Evolutionary conservation across 2,329 filamentous ascomycete genomes (phyloP), one percentile per base, ranked within the genome.

Genomic region (Leptographium procerum): DNA sequence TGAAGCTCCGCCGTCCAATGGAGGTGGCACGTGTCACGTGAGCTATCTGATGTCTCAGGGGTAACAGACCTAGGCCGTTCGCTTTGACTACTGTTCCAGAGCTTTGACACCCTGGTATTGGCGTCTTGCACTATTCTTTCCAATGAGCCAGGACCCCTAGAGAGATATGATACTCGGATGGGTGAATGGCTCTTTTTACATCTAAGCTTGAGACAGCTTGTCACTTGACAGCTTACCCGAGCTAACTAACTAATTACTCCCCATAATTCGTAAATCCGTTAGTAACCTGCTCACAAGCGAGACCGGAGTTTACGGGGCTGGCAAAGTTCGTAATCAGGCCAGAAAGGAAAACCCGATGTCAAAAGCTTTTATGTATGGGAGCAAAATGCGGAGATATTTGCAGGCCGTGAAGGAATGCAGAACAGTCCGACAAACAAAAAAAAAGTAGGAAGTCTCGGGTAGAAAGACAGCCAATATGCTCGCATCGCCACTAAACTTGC

Each of bases 401-500:
- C 40, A n/a, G n/a, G n/a, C n/a, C 19, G 4, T 43, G 36, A 40
- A 40, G 36, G 36, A 19, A n/a, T n/a, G 14, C 14, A 19, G 19
- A 40, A 16, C 14, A 16, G 8, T 19, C 36, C 36, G 13, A 13
- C 36, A 40, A 40, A 40, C 4, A 40, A 7, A 16, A n/a, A 40
- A 40, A 33, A 33, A 33, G 31, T 10, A 33, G 31, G 31, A 33
- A n/a, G 36, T 3, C 8, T 28, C 48, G 29, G 48, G n/a, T 31
- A 31, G 50, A 33, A 50, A 29, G n/a, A 24, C 43, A n/a, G 52
- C 14, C 31, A 45, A 13, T 29, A 81, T 81, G 78, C 75, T 82
- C 47, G 71, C 69, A 4, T 64, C 74, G 9, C 78, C 80, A 2
- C 70, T 83, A 45, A 83, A 83, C 67, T 69, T 83, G 64, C 79